Evolutionary conservation across 495 filamentous ascomycete genomes (phyloP), one percentile per base, ranked within the genome.

Genomic region (Neurospora sp.): DNA sequence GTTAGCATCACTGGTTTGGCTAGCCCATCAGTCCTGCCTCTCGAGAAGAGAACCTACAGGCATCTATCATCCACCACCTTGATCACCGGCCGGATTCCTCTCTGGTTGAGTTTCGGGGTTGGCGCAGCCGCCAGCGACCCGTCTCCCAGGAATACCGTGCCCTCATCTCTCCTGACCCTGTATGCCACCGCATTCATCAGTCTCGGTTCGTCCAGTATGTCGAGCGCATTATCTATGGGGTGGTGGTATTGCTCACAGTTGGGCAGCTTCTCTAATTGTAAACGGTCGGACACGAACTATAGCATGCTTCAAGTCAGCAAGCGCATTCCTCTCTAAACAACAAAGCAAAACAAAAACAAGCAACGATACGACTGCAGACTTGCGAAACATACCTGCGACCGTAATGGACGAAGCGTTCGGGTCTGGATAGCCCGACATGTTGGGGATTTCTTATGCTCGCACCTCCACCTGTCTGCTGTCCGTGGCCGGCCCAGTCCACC

Each of bases 1-100:
- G 73, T 77, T 44, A 74, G 40, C 35, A 35, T 69, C 20, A 1
- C 48, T 53, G 20, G 20, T 22, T 1, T 22, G 10, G 1, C 12
- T 53, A 53, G 0, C 9, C 20, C 48, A 59, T 27, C 4, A 10
- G 6, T 27, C n/a, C n/a, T 16, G 1, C 18, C 22, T 44, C 31
- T 14, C 2, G n/a, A 0, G 18, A 8, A 41, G 35, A 27, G 68
- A 59, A 88, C 93, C 76, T 87, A 99, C 95, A 99, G 83, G 85
- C 96, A 97, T 78, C 91, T 91, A 79, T 98, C 94, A 79, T 99
- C 96, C 69, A 99, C 88, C 3, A 98, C 94, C 83, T 97, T 98
- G 79, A 99, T 91, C 72, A 99, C 93, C 0, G 93, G 89, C 70
- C 94, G 87, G 37, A 99, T 88, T 3, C 96, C 96, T 75, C 95